A percentile compares a stretch with the other conserved stretches of the same genome.
phyloP scores from a whole-genome alignment of 2,329 filamentous ascomycete species.

The Xylaria sp. region DNA sequence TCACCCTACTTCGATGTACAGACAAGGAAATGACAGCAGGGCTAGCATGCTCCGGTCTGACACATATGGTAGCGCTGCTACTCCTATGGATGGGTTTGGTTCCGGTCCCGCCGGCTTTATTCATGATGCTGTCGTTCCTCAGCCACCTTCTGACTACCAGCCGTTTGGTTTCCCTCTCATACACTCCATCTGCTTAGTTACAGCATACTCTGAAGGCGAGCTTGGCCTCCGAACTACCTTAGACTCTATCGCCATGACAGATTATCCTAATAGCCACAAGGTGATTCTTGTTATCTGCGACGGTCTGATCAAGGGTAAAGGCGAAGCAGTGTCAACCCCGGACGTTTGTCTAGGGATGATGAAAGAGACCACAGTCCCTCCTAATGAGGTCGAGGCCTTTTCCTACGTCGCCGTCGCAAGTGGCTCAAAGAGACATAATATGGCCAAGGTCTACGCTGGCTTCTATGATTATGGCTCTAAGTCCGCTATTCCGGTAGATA shows the following conservation, averaged over 20 bases:
- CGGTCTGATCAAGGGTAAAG: constrained; percentile 95
- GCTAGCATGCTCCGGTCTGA: constrained; percentile 73
- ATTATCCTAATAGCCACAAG: constrained; percentile 99
- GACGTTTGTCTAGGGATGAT: constrained; percentile 94
- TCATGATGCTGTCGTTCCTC: constrained; percentile 93
- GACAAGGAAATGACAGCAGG: constrained; percentile 70
- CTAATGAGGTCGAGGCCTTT: constrained; percentile 86
- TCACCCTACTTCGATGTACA: constrained; percentile 78
- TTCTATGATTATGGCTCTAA: constrained; percentile 96
- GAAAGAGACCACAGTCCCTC: constrained; percentile 84
- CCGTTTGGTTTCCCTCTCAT: constrained; percentile 95
- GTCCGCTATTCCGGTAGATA: constrained; percentile 81
- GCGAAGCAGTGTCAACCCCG: constrained; percentile 86
- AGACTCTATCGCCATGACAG: constrained; percentile 95
- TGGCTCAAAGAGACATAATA: constrained; percentile 97
- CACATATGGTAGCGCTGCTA: constrained; percentile 65
- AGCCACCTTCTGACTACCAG: constrained; percentile 96
- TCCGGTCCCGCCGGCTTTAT: constrained; percentile 95
- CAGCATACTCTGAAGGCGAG: constrained; percentile 95
- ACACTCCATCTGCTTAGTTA: constrained; percentile 93
- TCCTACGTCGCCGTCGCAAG: constrained; percentile 97
- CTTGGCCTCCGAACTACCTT: constrained; percentile 93
- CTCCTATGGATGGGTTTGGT: constrained; percentile 75
- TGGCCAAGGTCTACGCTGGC: constrained; percentile 97
- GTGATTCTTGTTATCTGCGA: constrained; percentile 96